These are phyloP conservation scores for Lodderomyces parapsilosis DNA, from an alignment of 1,139 yeast species.

Conservation along the genomic window DNA sequence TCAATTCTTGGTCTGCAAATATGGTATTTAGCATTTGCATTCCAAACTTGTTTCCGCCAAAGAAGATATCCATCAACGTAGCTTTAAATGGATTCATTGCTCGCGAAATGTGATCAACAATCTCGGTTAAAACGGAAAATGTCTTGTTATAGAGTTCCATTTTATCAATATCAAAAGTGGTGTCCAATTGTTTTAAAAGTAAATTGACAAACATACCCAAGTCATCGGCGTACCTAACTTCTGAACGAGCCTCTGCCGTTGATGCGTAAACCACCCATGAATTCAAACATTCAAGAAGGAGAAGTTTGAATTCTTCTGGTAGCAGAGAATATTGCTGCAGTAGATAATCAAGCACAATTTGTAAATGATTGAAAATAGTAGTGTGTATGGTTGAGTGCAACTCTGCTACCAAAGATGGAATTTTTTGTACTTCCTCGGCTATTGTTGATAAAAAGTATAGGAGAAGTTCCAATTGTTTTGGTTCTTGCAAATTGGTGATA, in stretches of 20 bases:
- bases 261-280: slow-evolving; percentile 37
- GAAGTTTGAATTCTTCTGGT: slow-evolving; percentile 11
- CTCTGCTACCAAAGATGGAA: slow-evolving; percentile 17
- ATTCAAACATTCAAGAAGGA: slow-evolving; percentile 30
- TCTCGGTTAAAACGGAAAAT: slow-evolving; percentile 41
- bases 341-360: slow-evolving; percentile 9
- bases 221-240: slow-evolving; percentile 29
- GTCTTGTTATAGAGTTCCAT: slow-evolving; percentile 28
- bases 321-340: slow-evolving; percentile 1
- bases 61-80: slow-evolving; percentile 25
- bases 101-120: slow-evolving; percentile 46
- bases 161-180: slow-evolving; percentile 11
- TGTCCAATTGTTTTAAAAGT: slow-evolving; percentile 23
- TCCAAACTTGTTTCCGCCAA: slow-evolving; percentile 43
- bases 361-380: slow-evolving; percentile 10
- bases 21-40: slow-evolving; percentile 24
- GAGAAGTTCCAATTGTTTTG: slow-evolving; percentile 14
- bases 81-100: slow-evolving; percentile 33
- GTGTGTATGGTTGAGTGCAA: slow-evolving; percentile 15
- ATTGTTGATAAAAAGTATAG: slow-evolving; percentile 47
- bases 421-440: slow-evolving; percentile 54
- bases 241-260: slow-evolving; percentile 34
- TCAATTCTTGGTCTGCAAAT: slow-evolving; percentile 19
- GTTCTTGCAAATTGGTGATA: slow-evolving; percentile 1
- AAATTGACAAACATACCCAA: slow-evolving; percentile 17